These are phyloP conservation scores for Geranium brycei DNA, from an alignment of 345 rosid genomes.

Conservation along the genomic window DNA sequence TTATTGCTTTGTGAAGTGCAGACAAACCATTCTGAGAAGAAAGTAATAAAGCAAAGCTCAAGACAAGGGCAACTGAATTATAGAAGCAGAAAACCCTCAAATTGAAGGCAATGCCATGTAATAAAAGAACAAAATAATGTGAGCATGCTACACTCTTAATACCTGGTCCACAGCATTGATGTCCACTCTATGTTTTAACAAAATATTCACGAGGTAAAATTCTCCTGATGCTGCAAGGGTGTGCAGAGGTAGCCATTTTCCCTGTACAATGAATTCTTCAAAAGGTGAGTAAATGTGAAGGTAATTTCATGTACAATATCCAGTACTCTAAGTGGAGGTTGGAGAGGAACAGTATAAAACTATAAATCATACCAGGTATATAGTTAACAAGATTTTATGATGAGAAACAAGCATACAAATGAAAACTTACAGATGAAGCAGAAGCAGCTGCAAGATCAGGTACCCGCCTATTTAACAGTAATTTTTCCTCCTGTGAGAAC, in stretches of 20 bases:
- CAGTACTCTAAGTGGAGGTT: neutral
- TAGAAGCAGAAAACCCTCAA: neutral
- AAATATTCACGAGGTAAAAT: conserved; percentile 56
- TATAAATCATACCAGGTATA: neutral
- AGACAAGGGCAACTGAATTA: neutral
- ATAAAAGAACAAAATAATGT: neutral
- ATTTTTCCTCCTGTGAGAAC: conserved; percentile 69
- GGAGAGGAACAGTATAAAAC: neutral
- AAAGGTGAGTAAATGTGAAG: neutral
- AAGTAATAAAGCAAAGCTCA: conserved; percentile 9
- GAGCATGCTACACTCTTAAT: conserved; percentile 7
- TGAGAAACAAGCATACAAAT: too few relatives aligned
- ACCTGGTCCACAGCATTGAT: conserved; percentile 74
- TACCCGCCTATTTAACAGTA: conserved; percentile 49
- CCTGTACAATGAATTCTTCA: conserved; percentile 19
- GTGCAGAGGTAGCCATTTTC: conserved; percentile 78
- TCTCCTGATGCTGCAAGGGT: conserved; percentile 87
- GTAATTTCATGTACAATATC: too few relatives aligned
- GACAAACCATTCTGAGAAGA: conserved; percentile 57
- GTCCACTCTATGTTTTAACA: conserved; percentile 67
- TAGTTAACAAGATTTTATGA: neutral
- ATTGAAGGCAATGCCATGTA: neutral
- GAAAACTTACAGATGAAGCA: conserved; percentile 66
- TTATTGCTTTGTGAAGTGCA: conserved; percentile 77
- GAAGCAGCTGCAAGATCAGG: conserved; percentile 62